Conservation (phyloP, 83 land plant species). For the Isoetes engelmannii region DNA sequence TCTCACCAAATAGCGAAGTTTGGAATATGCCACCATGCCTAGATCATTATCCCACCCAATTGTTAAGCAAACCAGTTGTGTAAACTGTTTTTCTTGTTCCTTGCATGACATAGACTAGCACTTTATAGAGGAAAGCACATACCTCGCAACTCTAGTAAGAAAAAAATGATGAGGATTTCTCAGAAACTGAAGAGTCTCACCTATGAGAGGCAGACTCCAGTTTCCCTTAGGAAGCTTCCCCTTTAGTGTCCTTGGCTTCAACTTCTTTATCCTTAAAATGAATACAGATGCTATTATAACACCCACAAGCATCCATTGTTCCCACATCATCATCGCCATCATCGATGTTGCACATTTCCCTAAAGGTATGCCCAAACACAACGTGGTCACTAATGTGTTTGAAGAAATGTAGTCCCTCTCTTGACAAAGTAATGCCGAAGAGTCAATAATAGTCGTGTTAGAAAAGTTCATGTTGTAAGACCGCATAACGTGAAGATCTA, state of each 20-base stretch:
- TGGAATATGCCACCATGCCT: not conserved
- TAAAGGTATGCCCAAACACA: too few relatives aligned
- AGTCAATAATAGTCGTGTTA: too few relatives aligned
- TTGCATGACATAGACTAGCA: not conserved
- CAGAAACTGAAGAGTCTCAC: constrained; percentile 6
- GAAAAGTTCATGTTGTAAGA: too few relatives aligned
- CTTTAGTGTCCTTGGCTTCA: not conserved
- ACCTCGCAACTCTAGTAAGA: not conserved
- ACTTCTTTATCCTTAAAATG: not conserved
- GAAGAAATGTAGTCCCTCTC: too few relatives aligned
- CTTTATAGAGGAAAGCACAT: not conserved
- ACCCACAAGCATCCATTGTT: not conserved
- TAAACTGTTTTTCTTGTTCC: not conserved
- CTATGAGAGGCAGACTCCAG: constrained; percentile 11
- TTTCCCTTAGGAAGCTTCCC: not conserved
- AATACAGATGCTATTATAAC: not conserved
- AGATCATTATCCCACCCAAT: not conserved
- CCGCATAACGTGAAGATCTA: too few relatives aligned
- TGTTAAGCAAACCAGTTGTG: not conserved
- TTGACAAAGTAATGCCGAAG: too few relatives aligned
- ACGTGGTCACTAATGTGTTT: too few relatives aligned
- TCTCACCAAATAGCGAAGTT: constrained; percentile 11
- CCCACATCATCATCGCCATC: too few relatives aligned
- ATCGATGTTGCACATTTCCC: too few relatives aligned
- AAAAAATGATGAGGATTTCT: constrained; percentile 5